A percentile compares a stretch with the other conserved stretches of the same genome.
Evolutionary conservation across 1,284 basidiomycete genomes (phyloP).

Genomic region (Puccinia coronata): DNA sequence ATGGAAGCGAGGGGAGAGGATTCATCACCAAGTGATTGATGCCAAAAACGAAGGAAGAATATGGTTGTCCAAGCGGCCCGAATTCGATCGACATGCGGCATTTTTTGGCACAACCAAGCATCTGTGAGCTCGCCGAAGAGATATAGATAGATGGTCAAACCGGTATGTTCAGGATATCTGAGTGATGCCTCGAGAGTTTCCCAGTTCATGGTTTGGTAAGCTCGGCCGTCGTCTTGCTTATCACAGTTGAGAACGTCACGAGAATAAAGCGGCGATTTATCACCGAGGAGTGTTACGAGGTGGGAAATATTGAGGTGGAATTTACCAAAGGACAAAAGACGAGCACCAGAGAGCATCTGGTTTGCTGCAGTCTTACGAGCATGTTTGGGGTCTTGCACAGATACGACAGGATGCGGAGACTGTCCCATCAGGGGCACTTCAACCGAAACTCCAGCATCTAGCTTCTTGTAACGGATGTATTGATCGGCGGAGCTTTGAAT

Average conservation of each 20-base stretch:
- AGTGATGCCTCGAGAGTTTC: neutral
- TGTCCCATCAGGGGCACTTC: slow-evolving; percentile 12
- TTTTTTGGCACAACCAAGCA: slow-evolving; percentile 13
- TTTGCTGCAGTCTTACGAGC: slow-evolving; percentile 16
- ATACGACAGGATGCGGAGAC: slow-evolving; percentile 10
- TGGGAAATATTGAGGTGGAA: slow-evolving; percentile 19
- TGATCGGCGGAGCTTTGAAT: neutral
- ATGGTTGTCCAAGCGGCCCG: slow-evolving; percentile 1
- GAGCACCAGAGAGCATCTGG: slow-evolving; percentile 25
- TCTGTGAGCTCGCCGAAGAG: slow-evolving; percentile 15
- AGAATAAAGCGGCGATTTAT: neutral
- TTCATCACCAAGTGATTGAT: neutral
- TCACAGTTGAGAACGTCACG: slow-evolving; percentile 7
- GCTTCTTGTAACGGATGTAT: neutral
- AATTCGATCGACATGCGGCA: slow-evolving; percentile 17
- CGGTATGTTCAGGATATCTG: neutral
- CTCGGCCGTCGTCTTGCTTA: too few relatives aligned
- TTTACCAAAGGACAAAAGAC: slow-evolving; percentile 12
- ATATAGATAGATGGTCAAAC: slow-evolving; percentile 12
- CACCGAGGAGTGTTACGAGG: neutral
- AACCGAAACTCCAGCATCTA: neutral
- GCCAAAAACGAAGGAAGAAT: slow-evolving; percentile 24
- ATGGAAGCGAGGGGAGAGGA: neutral
- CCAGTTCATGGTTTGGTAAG: neutral
- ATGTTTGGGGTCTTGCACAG: slow-evolving; percentile 29